Evolutionary conservation across 306 rosid genomes (phyloP).

Genomic region (Lithocarpus polystachyus): DNA sequence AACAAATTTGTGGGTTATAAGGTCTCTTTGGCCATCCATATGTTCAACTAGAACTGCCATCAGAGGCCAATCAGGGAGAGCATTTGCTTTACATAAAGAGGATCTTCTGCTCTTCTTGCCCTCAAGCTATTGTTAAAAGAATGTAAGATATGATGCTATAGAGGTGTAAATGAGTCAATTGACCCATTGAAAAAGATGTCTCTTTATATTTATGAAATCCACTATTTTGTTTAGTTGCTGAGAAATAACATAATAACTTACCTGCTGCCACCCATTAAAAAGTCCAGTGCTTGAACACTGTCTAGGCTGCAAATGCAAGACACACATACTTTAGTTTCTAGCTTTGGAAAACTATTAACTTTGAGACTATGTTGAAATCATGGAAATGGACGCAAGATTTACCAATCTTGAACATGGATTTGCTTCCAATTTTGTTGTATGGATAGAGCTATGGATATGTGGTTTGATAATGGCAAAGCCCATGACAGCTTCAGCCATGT

Average conservation of each 20-base stretch:
- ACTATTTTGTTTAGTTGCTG: neutral
- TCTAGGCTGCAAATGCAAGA: conserved; percentile 48
- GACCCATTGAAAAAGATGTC: no score
- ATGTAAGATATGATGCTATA: neutral
- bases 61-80: conserved; percentile 52
- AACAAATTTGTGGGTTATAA: conserved; percentile 41
- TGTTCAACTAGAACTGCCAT: conserved; percentile 60
- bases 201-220: no score
- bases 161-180: no score
- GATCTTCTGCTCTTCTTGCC: conserved; percentile 39
- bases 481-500: conserved; percentile 39
- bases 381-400: neutral
- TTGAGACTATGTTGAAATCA: neutral
- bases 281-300: conserved; percentile 47
- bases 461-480: conserved; percentile 39
- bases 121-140: conserved; percentile 25
- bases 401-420: conserved; percentile 34
- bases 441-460: conserved; percentile 17
- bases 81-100: conserved; percentile 57
- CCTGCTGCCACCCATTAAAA: conserved; percentile 37
- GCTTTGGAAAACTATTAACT: neutral
- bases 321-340: neutral
- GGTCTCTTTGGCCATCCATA: conserved; percentile 44
- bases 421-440: conserved; percentile 20
- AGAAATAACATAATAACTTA: conserved; percentile 18